Conservation (phyloP, 2,329 filamentous ascomycete species). For the Arthrobotrys sinensis region DNA sequence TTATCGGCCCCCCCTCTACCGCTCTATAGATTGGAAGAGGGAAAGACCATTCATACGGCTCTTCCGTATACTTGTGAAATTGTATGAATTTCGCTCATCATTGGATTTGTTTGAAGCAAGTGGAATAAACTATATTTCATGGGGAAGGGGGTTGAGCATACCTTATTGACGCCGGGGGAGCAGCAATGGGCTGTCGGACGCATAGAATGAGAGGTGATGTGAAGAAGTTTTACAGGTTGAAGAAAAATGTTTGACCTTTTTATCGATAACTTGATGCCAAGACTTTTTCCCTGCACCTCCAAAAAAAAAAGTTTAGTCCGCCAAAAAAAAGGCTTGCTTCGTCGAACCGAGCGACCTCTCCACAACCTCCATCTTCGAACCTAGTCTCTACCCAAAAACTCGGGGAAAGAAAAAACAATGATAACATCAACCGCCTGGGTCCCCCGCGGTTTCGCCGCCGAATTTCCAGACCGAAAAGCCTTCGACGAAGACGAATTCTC, state of each 20-base stretch:
- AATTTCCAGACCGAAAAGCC: conserved; percentile 81
- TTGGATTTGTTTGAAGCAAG: conserved; percentile 28
- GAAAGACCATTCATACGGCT: conserved; percentile 61
- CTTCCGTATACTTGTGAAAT: conserved; percentile 59
- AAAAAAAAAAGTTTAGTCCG: conserved; percentile 8
- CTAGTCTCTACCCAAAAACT: not conserved
- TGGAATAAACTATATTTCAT: too few relatives aligned
- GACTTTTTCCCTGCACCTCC: conserved; percentile 17
- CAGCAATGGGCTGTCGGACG: not conserved
- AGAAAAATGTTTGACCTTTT: conserved; percentile 30
- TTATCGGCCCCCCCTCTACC: conserved; percentile 44
- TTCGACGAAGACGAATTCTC: conserved; percentile 83
- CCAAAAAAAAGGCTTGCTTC: too few relatives aligned
- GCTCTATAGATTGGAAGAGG: not conserved
- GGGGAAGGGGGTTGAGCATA: not conserved
- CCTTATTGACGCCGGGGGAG: not conserved
- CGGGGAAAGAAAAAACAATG: conserved; percentile 69
- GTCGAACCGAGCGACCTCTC: too few relatives aligned
- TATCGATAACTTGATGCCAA: conserved; percentile 41
- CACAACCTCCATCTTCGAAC: conserved; percentile 8
- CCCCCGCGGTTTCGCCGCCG: conserved; percentile 81
- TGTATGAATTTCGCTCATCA: conserved; percentile 62
- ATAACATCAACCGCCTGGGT: conserved; percentile 84
- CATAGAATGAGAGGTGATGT: conserved; percentile 10
- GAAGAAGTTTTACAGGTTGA: not conserved